A percentile compares a stretch with the other conserved stretches of the same genome.
phyloP scores from a whole-genome alignment of 2,329 filamentous ascomycete genomes.

The Aquanectria penicillioides region DNA sequence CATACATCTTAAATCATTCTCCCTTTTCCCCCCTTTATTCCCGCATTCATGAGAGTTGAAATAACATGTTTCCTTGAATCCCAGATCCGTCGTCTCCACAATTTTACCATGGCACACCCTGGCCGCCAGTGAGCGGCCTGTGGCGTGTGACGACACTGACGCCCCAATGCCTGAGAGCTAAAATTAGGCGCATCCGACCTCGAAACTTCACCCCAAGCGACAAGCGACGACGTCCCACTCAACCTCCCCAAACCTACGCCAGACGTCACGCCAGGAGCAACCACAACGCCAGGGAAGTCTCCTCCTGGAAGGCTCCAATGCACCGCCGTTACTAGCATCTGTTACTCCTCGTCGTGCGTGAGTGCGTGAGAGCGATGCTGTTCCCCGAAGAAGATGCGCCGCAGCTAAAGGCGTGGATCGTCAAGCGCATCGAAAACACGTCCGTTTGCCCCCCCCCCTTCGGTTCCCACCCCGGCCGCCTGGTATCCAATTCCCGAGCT shows the following conservation, averaged over 20 bases:
- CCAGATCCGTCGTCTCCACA: neutral
- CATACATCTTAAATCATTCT: too few relatives aligned
- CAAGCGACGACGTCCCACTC: neutral
- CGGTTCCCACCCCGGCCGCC: constrained; percentile 21
- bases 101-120: too few relatives aligned
- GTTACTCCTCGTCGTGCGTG: neutral
- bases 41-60: too few relatives aligned
- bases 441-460: constrained; percentile 51
- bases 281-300: neutral
- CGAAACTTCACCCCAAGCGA: constrained; percentile 14
- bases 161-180: constrained; percentile 20
- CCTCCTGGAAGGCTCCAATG: neutral
- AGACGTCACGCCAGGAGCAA: too few relatives aligned
- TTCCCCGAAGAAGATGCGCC: constrained; percentile 71
- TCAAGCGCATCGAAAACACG: constrained; percentile 81
- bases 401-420: constrained; percentile 79
- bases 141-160: constrained; percentile 35
- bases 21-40: too few relatives aligned
- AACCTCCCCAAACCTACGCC: too few relatives aligned
- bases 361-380: constrained; percentile 57
- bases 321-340: constrained; percentile 3
- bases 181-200: constrained; percentile 33
- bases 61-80: too few relatives aligned
- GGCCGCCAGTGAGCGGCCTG: too few relatives aligned
- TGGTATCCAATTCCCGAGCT: constrained; percentile 15